Conservation (phyloP, 345 rosid species). For the Aurinia saxatilis region DNA sequence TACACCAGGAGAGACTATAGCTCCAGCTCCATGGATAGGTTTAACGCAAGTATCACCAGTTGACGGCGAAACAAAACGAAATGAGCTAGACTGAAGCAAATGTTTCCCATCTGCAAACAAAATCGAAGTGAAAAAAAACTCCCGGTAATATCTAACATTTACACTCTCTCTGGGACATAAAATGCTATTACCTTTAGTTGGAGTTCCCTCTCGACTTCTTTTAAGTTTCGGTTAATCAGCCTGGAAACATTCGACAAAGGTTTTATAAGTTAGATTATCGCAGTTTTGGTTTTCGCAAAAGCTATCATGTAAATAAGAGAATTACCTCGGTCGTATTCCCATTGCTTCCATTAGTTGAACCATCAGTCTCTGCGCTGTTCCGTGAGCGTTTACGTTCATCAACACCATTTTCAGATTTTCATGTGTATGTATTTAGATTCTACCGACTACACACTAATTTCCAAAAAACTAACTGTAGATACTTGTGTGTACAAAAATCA, state of each 20-base stretch:
- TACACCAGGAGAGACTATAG: constrained; percentile 34
- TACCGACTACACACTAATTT: too few species aligned
- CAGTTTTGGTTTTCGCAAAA: neutral
- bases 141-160: neutral
- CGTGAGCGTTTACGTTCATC: too few species aligned
- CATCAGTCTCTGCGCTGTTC: constrained; percentile 55
- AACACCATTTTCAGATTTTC: too few species aligned
- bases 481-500: too few species aligned
- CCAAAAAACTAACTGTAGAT: too few species aligned
- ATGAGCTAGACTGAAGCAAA: constrained; percentile 29
- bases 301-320: neutral
- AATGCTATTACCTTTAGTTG: constrained; percentile 43
- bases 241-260: constrained; percentile 31
- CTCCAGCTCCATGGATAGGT: constrained; percentile 26
- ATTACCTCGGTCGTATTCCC: constrained; percentile 62
- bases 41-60: constrained; percentile 30
- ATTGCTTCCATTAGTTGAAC: constrained; percentile 56
- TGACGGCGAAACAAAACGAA: constrained; percentile 29
- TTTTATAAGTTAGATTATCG: neutral
- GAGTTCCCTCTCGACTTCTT: constrained; percentile 60
- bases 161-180: neutral
- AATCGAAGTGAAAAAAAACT: neutral
- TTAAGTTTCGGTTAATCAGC: constrained; percentile 55
- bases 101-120: constrained; percentile 33
- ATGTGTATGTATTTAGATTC: too few species aligned